phyloP scores from a whole-genome alignment of 139 green algal species.

The Tetradesmus obliquus region DNA sequence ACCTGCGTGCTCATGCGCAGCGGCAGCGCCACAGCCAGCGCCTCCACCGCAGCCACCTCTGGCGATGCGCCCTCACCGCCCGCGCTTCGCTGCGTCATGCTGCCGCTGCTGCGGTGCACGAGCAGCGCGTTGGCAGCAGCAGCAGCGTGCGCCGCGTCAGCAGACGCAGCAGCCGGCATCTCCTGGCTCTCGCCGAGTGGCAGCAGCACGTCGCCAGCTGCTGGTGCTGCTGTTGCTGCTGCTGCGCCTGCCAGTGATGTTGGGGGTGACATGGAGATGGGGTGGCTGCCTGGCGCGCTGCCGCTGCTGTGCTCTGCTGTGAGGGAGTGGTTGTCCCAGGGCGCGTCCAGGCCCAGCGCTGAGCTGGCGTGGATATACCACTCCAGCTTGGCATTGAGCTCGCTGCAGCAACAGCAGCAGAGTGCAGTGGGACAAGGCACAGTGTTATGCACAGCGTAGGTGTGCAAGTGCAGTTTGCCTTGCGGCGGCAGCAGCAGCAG shows the following conservation, averaged over 20 bases:
- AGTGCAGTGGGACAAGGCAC: background rate
- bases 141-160: background rate
- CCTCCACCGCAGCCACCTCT: slow-evolving; percentile 33
- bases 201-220: background rate
- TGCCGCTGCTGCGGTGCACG: background rate
- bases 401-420: background rate
- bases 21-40: slow-evolving; percentile 17
- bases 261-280: background rate
- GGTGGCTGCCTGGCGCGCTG: background rate
- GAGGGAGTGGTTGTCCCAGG: background rate
- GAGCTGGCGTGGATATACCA: background rate
- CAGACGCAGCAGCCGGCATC: background rate
- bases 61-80: background rate
- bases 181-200: background rate
- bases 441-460: too few species aligned
- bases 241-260: background rate
- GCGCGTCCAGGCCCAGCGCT: background rate
- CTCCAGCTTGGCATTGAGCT: slow-evolving; percentile 30
- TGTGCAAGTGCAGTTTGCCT: background rate
- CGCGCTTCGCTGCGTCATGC: background rate
- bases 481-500: background rate
- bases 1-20: slow-evolving; percentile 2
- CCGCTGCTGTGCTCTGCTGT: background rate
- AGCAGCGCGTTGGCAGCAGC: background rate
- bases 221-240: background rate